Evolutionary conservation across 495 filamentous ascomycete species (phyloP).

Genomic region (Aspergillus panamensis): DNA sequence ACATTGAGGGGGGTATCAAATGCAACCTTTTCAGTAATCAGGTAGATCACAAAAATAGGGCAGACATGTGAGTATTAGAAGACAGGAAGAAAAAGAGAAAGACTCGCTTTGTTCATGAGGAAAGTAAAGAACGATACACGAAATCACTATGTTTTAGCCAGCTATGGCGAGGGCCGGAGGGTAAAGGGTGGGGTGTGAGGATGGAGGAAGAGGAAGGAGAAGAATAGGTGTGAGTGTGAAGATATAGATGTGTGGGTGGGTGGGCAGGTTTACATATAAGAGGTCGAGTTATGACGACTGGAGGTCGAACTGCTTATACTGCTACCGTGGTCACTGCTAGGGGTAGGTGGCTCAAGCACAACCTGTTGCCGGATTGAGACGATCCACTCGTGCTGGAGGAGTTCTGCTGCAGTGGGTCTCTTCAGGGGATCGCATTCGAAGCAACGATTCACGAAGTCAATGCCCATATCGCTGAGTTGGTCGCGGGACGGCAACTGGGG

Average conservation of each 20-base stretch:
- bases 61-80: not conserved
- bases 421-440: slow-evolving; percentile 82
- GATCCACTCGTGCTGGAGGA: slow-evolving; percentile 97
- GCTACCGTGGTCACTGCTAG: slow-evolving; percentile 38
- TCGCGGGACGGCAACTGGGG: slow-evolving; percentile 77
- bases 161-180: not conserved
- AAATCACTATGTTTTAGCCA: not conserved
- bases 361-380: slow-evolving; percentile 60
- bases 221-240: not conserved
- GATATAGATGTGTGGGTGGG: too few relatives aligned
- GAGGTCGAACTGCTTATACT: slow-evolving; percentile 29
- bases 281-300: slow-evolving; percentile 35
- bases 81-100: not conserved
- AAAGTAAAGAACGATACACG: not conserved
- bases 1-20: slow-evolving; percentile 20
- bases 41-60: not conserved
- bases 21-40: slow-evolving; percentile 10
- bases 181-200: too few relatives aligned
- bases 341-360: slow-evolving; percentile 51
- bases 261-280: slow-evolving; percentile 23
- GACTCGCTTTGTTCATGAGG: too few relatives aligned
- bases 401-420: slow-evolving; percentile 77
- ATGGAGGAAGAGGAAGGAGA: not conserved
- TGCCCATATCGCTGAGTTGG: slow-evolving; percentile 77
- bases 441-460: slow-evolving; percentile 84